phyloP scores from a whole-genome alignment of 148 eudicot species.

The Silene conica region DNA sequence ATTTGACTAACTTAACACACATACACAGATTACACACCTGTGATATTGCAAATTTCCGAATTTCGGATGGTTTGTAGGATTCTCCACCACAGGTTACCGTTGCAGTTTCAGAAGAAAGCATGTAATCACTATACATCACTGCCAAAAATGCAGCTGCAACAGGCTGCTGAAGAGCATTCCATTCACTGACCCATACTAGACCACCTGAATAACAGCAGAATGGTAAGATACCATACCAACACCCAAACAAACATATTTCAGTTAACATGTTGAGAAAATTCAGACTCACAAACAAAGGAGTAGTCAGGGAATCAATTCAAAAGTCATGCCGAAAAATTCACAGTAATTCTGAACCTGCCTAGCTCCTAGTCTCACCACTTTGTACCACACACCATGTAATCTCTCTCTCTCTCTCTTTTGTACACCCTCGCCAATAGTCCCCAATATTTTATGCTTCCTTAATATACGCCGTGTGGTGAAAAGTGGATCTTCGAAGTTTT shows the following conservation, averaged over 20 bases:
- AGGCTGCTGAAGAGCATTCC: constrained; percentile 88
- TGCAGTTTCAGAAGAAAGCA: constrained; percentile 65
- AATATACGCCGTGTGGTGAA: no score
- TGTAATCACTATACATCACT: constrained; percentile 76
- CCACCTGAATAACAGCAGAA: constrained; percentile 47
- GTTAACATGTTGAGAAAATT: background rate
- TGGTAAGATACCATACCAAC: background rate
- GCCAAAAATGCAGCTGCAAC: constrained; percentile 90
- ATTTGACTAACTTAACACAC: background rate
- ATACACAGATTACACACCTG: constrained; percentile 90
- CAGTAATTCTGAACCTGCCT: no score
- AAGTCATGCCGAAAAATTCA: no score
- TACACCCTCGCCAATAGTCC: no score
- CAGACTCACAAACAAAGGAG: background rate
- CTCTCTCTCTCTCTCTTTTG: no score
- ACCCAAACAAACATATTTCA: background rate
- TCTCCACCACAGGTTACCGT: constrained; percentile 49
- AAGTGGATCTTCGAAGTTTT: no score
- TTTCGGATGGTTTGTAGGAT: constrained; percentile 51
- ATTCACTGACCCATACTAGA: constrained; percentile 78
- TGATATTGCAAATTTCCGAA: constrained; percentile 73
- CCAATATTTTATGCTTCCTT: no score
- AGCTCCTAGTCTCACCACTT: no score
- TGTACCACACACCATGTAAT: no score
- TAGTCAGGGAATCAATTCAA: background rate